Conservation (phyloP, 257 asterid species). For the Linaria vulgaris region DNA sequence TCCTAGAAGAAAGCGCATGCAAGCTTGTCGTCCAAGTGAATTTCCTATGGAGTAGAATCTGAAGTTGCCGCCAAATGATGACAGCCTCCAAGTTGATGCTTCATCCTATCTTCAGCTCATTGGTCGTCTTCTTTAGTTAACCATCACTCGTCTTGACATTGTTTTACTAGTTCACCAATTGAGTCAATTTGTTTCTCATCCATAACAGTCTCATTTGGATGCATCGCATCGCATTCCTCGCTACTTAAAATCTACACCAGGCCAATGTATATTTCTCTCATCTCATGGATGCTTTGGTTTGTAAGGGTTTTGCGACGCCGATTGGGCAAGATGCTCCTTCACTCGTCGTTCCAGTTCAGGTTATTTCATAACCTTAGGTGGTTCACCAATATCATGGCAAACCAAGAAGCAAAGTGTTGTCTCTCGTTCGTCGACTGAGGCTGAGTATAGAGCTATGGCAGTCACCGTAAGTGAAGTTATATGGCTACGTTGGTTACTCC, state of each 20-base stretch:
- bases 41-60: constrained; percentile 3
- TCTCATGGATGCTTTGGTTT: background rate
- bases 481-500: no score
- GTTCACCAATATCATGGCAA: no score
- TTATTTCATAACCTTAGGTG: no score
- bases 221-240: background rate
- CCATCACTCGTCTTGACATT: background rate
- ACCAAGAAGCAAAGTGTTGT: no score
- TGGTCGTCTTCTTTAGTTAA: background rate
- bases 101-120: background rate
- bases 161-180: background rate
- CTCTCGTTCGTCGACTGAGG: no score
- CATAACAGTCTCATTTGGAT: background rate
- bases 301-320: background rate
- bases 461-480: no score
- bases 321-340: background rate
- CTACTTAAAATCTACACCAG: background rate
- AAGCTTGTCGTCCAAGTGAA: background rate
- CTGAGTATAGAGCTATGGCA: no score
- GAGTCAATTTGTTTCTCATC: background rate
- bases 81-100: background rate
- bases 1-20: background rate
- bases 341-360: background rate
- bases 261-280: background rate
- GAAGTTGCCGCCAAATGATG: background rate